Percentiles rank a stretch among this genome's conserved stretches.
These are phyloP conservation scores for Andrographis paniculata DNA, from an alignment of 305 asterid genomes.

Conservation along the genomic window DNA sequence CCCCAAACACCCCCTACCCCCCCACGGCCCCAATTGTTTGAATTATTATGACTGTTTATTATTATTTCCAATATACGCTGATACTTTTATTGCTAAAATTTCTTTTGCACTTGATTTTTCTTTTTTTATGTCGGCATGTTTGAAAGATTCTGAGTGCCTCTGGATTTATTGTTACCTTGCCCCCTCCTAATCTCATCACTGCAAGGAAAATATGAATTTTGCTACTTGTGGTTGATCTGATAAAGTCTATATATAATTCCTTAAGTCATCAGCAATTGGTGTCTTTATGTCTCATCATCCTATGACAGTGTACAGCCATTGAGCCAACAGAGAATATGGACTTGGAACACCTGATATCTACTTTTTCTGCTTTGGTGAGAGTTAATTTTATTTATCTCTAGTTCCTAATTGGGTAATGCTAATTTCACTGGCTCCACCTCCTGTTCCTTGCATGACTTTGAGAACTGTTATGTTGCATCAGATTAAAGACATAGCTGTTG, in stretches of 20 bases:
- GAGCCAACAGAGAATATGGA: constrained; percentile 30
- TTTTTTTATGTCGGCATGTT: too few species aligned
- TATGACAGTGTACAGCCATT: constrained; percentile 52
- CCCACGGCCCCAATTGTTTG: too few species aligned
- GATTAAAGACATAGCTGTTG: constrained; percentile 58
- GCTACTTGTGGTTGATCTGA: neutral
- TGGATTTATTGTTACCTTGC: neutral
- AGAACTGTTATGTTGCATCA: constrained; percentile 20
- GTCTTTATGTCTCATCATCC: too few species aligned
- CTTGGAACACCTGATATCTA: constrained; percentile 45
- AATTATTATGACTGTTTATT: too few species aligned
- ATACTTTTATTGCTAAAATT: too few species aligned
- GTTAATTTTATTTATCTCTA: constrained; percentile 14
- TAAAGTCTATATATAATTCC: too few species aligned
- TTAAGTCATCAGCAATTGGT: constrained; percentile 3
- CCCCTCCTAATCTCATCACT: neutral
- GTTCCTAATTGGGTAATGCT: neutral
- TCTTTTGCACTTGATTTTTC: neutral
- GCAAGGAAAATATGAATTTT: constrained; percentile 7
- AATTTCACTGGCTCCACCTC: constrained; percentile 10
- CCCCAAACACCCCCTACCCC: too few species aligned
- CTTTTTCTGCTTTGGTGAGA: constrained; percentile 59
- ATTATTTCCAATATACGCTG: too few species aligned
- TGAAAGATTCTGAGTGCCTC: constrained; percentile 2
- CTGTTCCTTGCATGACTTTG: constrained; percentile 4